These are phyloP conservation scores for Rhodosporidiobolus sp. DNA, from an alignment of 768 basidiomycete species.

Conservation along the genomic window DNA sequence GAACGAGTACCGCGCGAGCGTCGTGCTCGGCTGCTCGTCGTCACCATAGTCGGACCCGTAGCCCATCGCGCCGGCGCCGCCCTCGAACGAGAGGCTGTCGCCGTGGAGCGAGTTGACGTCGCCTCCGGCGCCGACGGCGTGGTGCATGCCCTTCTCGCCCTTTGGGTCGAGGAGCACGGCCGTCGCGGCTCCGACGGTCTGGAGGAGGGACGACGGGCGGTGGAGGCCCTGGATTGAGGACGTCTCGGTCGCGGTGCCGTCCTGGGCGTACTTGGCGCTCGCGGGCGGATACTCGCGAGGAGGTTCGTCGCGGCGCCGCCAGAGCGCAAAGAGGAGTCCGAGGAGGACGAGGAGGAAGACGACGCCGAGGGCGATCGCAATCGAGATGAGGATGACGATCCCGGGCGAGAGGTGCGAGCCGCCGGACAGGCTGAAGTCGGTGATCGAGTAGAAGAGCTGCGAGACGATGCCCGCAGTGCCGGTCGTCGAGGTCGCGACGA, in stretches of 20 bases:
- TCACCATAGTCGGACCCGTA: constrained; percentile 44
- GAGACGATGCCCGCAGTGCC: constrained; percentile 70
- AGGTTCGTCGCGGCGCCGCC: constrained; percentile 66
- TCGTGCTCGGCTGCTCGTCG: constrained; percentile 36
- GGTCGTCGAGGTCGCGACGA: constrained; percentile 63
- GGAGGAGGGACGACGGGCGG: constrained; percentile 79
- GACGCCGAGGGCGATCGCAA: constrained; percentile 91
- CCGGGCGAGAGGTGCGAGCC: constrained; percentile 80
- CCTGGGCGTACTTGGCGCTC: neutral
- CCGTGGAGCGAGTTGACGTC: constrained; percentile 29
- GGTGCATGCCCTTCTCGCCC: constrained; percentile 29
- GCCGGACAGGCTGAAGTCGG: constrained; percentile 69
- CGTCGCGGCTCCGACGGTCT: constrained; percentile 61
- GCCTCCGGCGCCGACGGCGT: constrained; percentile 23
- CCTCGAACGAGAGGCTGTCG: constrained; percentile 17
- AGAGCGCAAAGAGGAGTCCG: constrained; percentile 84
- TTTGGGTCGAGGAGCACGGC: constrained; percentile 36
- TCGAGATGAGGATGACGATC: constrained; percentile 92
- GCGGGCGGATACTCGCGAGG: neutral
- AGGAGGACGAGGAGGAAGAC: constrained; percentile 81
- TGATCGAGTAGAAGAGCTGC: constrained; percentile 76
- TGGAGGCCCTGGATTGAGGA: constrained; percentile 49
- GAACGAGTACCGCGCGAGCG: constrained; percentile 45
- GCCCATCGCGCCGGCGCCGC: constrained; percentile 13
- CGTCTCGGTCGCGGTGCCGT: constrained; percentile 2